Evolutionary conservation across 73 alveolate genomes (phyloP), one percentile per base, ranked within the genome.

Genomic region (Paraurostyla sp.): DNA sequence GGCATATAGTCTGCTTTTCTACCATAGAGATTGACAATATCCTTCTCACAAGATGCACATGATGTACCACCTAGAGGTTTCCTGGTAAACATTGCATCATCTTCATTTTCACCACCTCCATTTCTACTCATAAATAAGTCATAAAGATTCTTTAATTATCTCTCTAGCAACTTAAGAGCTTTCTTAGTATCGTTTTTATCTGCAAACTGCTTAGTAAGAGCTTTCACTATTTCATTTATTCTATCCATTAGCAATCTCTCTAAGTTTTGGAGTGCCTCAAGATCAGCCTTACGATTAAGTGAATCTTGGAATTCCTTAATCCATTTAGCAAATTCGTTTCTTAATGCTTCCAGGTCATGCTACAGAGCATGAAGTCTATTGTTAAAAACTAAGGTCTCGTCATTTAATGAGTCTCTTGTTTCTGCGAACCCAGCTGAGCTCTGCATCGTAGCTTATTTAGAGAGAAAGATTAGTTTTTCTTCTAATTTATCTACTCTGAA

Each of bases 11-110:
- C 94, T 52, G 94, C 89, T 87, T 56, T 76, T 75, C 87, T 68
- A 76, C 99, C 95, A 41, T 96, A 81, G 36, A 97, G 88, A 87
- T 97, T 94, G 52, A 91, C 91, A 7, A 97, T 56, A 62, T 91
- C 78, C 41, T 96, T 93, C 78, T 95, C 99, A 86, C 99, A 97
- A 40, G 99, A 97, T 15, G 99, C 99, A 80, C 99, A 97, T 46
- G 98, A 93, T 92, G 87, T 93, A n/a, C 99, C 99, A 18, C 95
- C 95, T 23, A 97, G 94, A 33, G 99, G 99, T 76, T 94, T 95
- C 87, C 94, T 97, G 32, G 99, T 96, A 84, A 97, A 91, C 97
- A 97, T 89, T 84, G 99, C 98, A 75, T 97, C 98, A 71, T 97
- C 99, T 58, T 94, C 99, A 52, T 95, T 73, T 18, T 52, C 89